Base-by-base conservation (phyloP, 495 filamentous ascomycete genomes). In the Staphylotrichum longicolle region DNA sequence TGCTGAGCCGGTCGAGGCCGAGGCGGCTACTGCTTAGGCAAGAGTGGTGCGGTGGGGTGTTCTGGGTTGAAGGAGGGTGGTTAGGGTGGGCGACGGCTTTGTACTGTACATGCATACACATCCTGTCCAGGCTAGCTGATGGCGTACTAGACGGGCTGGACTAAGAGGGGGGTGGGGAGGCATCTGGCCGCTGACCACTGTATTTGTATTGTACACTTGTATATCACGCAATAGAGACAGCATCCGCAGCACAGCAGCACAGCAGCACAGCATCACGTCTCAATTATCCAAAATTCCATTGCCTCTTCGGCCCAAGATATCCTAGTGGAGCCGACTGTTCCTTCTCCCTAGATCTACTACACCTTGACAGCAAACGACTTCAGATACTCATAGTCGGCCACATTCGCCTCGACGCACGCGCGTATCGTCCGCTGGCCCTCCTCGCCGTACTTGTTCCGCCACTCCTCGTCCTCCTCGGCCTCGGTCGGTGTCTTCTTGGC, bases 331-430 rank as follows among this genome's bases (percentile, higher is more conserved):
- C 20, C 20, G 20, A 27, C 20, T 27, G 20, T 27, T 27, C 20
- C 20, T 27, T 27, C 20, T 27, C 20, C 20, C 20, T 27, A 27
- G 20, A 27, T 27, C 20, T 27, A 9, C 20, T 51, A 69, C 35
- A 74, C 60, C 66, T 68, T 67, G 67, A 96, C 78, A 57, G 89
- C 90, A 75, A 95, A 98, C 65, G 84, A 80, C 85, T 93, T 96
- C 75, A 98, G 75, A 72, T 95, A 95, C 74, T 95, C 85, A 67
- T 97, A 98, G 72, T 96, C 86, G n/a, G 75, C 75, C 63, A 93
- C 80, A 73, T 93, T 95, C 49, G 80, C 86, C 66, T 92, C 81
- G 49, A 96, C 91, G 12, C 85, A 87, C 64, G 87, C 76, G 55
- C 86, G 80, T 66, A 98, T 96, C 44, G 89, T 70, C 63, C 84